phyloP scores from a whole-genome alignment of 2,329 filamentous ascomycete genomes.

The Sporothrix protearum region DNA sequence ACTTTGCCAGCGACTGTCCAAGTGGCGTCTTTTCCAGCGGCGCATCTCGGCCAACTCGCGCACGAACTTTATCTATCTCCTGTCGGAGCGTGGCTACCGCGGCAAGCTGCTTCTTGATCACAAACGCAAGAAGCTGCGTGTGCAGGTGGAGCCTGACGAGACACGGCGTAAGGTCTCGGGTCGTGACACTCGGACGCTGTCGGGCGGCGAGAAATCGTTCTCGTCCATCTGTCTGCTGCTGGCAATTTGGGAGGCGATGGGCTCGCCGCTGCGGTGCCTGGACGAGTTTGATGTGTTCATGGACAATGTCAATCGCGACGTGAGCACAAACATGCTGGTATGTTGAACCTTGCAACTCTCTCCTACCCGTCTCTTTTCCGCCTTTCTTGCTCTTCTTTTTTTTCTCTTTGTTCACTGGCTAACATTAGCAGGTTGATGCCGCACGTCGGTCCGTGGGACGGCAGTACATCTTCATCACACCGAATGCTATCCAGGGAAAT shows the following conservation, averaged over 20 bases:
- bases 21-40: constrained; percentile 78
- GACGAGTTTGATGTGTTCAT: constrained; percentile 99
- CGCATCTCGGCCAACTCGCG: constrained; percentile 83
- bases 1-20: constrained; percentile 63
- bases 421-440: constrained; percentile 62
- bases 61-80: constrained; percentile 80
- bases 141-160: constrained; percentile 69
- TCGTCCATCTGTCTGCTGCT: constrained; percentile 92
- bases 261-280: constrained; percentile 86
- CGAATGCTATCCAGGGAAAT: constrained; percentile 70
- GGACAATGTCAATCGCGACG: constrained; percentile 92
- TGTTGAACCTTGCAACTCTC: constrained; percentile 36
- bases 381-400: background rate
- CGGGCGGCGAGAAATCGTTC: constrained; percentile 96
- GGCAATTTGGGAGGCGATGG: constrained; percentile 96
- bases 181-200: constrained; percentile 84
- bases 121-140: constrained; percentile 65
- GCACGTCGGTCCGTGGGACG: constrained; percentile 82
- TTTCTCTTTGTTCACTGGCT: constrained; percentile 29
- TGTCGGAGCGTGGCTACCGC: constrained; percentile 85
- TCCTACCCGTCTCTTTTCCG: background rate
- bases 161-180: constrained; percentile 67
- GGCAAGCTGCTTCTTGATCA: constrained; percentile 80
- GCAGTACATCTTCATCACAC: constrained; percentile 95
- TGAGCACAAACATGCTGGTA: constrained; percentile 91